Base-by-base conservation (phyloP, 2,329 filamentous ascomycete species). In the Verticillium klebahnii region DNA sequence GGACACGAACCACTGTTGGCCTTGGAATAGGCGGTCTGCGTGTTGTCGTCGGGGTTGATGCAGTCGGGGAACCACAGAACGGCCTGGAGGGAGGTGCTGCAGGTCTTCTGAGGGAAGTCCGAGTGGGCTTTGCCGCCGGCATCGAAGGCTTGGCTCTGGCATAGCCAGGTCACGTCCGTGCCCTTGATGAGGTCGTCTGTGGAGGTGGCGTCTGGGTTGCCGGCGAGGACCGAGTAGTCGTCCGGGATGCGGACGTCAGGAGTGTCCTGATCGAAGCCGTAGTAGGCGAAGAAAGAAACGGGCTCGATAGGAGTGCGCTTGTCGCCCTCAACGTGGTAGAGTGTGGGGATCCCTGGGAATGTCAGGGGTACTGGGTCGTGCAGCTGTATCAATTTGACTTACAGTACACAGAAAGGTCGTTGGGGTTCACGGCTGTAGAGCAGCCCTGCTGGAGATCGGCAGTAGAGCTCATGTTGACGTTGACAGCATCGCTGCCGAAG, bases 211-310 rank as follows among this genome's bases (percentile, higher is more conserved):
- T 58, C 68, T 4, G 77, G 71, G 61, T 77, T 73, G 31, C 79
- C 80, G 1, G 76, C 79, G 2, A 81, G 70, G 69, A 75, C 73
- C 58, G 74, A 69, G 59, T 79, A 70, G 69, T 81, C 69, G 61
- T 75, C 73, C 1, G 79, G 79, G 64, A 81, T 78, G 8, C 77
- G 68, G 15, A 81, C 73, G 65, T 81, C 77, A 56, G 79, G 78
- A 19, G 74, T 70, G 56, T 75, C 73, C 64, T 77, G 64, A 45
- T 74, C 78, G 19, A 62, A 59, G 50, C 56, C 57, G 54, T 32
- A 32, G n/a, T 57, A 57, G 29, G 78, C 77, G 61, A 72, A 76
- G 72, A 82, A 81, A 54, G 75, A 74, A 60, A 66, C 69, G 50
- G 69, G 73, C 68, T 68, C 72, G 65, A 74, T 73, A 58, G 74